phyloP scores from a whole-genome alignment of 495 filamentous ascomycete species.

The Hyaloscypha finlandica region DNA sequence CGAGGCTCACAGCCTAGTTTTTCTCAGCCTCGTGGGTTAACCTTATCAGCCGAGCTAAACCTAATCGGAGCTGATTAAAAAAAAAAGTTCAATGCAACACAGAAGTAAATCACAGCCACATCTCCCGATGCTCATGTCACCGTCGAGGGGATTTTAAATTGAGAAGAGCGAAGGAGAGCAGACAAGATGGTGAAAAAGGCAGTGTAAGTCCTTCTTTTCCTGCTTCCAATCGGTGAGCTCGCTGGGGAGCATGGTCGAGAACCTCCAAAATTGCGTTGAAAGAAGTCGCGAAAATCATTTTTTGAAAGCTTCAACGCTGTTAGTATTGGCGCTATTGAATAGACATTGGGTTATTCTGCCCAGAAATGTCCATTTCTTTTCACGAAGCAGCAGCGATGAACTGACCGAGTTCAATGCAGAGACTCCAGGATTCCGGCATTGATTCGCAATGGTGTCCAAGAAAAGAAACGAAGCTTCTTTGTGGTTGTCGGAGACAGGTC shows the following conservation, averaged over 20 bases:
- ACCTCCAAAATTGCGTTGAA: too few species aligned
- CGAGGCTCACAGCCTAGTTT: background rate
- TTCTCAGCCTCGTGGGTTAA: constrained; percentile 5
- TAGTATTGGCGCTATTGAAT: background rate
- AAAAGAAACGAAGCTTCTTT: constrained; percentile 98
- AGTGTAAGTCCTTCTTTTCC: constrained; percentile 45
- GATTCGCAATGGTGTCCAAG: constrained; percentile 92
- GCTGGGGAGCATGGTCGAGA: background rate
- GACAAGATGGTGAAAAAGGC: constrained; percentile 56
- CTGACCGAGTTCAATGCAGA: constrained; percentile 42
- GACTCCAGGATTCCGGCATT: constrained; percentile 96
- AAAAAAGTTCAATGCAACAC: background rate
- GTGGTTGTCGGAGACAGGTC: constrained; percentile 93
- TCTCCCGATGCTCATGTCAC: constrained; percentile 16
- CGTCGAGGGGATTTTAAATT: constrained; percentile 18
- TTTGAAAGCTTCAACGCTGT: too few species aligned
- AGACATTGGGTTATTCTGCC: background rate
- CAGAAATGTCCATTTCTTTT: background rate
- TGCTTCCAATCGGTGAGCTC: background rate
- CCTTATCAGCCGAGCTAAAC: background rate
- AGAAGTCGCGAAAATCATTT: too few species aligned
- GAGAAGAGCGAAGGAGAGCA: constrained; percentile 10
- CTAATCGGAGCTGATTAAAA: background rate
- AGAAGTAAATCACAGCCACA: background rate
- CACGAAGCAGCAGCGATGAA: constrained; percentile 8